phyloP scores from a whole-genome alignment of 208 protist species.

The Balamuthia mandrillaris region DNA sequence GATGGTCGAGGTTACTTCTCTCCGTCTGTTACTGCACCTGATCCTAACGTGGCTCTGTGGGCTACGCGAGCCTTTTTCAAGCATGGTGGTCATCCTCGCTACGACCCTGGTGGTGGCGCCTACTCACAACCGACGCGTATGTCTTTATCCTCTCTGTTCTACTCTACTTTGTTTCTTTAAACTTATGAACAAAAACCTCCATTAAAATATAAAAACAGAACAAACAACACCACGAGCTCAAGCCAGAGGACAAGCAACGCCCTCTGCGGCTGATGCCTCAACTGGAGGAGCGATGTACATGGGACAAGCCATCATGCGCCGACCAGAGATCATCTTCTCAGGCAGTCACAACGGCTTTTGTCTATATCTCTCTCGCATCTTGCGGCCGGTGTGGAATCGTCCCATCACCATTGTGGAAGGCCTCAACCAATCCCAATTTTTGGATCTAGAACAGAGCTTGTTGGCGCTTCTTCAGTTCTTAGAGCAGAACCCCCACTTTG shows the following conservation, averaged over 20 bases:
- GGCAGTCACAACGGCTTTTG: background rate
- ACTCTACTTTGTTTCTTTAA: background rate
- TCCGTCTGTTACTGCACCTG: background rate
- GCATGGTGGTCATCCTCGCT: background rate
- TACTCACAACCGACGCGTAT: no score
- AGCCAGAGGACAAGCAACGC: no score
- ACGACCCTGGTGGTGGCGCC: background rate
- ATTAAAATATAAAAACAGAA: no score
- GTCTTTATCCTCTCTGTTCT: background rate
- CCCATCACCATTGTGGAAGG: background rate
- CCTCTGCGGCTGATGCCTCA: background rate
- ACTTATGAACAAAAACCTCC: background rate
- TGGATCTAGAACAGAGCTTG: background rate
- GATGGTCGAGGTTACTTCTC: background rate
- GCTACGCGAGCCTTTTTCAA: background rate
- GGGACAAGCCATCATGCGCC: background rate
- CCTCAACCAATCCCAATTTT: background rate
- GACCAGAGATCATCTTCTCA: background rate
- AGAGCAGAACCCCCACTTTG: background rate
- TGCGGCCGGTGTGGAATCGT: constrained; percentile 12
- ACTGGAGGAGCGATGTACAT: background rate
- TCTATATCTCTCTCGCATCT: constrained; percentile 5
- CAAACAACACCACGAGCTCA: no score
- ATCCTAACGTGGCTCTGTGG: background rate
- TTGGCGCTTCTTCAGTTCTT: background rate